Conservation (phyloP, 805 yeast genomes). For the Yamadazyma akitaensis region DNA sequence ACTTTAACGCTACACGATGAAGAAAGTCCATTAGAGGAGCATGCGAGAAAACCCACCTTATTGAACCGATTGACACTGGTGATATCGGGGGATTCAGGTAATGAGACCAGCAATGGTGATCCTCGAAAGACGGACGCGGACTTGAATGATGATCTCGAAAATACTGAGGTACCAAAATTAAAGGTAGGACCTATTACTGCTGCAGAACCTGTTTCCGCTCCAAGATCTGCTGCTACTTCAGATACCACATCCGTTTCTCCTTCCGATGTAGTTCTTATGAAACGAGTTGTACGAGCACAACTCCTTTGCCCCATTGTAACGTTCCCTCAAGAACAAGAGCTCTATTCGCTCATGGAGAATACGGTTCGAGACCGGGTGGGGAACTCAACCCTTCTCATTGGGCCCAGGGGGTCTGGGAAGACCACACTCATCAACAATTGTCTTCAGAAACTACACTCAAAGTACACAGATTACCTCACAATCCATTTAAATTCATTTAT, state of each 20-base stretch:
- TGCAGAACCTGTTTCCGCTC: too few species aligned
- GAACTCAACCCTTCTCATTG: slow-evolving; percentile 75
- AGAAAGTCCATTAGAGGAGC: background rate
- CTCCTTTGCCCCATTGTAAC: slow-evolving; percentile 19
- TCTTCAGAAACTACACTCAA: slow-evolving; percentile 39
- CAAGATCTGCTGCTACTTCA: too few species aligned
- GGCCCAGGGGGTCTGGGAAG: slow-evolving; percentile 80
- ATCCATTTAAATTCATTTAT: slow-evolving; percentile 66
- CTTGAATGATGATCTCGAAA: background rate
- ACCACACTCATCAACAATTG: slow-evolving; percentile 59
- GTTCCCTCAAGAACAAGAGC: slow-evolving; percentile 39
- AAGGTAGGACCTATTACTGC: too few species aligned
- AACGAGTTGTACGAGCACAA: slow-evolving; percentile 20
- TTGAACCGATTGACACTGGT: background rate
- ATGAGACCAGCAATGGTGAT: background rate
- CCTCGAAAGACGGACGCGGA: background rate
- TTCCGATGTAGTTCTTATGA: slow-evolving; percentile 6
- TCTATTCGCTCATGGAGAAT: slow-evolving; percentile 57
- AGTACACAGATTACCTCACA: slow-evolving; percentile 51
- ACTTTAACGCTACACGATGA: background rate
- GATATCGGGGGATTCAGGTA: background rate
- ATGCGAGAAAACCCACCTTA: background rate
- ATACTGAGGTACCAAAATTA: too few species aligned
- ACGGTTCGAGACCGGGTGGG: slow-evolving; percentile 71
- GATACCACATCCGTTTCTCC: background rate